Evolutionary conservation across 495 filamentous ascomycete species (phyloP), one percentile per base, ranked within the genome.

Genomic region (Venustampulla echinocandica): DNA sequence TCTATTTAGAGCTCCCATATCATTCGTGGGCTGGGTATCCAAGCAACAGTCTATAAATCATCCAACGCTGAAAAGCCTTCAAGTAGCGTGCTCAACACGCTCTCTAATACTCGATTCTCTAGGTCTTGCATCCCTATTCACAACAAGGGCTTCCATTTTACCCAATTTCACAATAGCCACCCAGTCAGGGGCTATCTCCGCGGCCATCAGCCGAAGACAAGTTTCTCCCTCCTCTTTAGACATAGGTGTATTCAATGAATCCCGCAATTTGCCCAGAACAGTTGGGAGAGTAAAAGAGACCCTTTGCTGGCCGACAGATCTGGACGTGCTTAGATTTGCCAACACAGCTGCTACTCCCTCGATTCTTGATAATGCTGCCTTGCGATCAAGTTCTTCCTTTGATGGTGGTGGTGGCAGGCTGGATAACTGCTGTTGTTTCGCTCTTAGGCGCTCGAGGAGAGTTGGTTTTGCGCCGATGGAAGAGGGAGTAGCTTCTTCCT

Each of bases 131-230:
- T 57, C 66, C 41, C 60, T 62, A 53, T 70, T 70, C 1, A 84
- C 60, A 15, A 82, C 76, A 10, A 86, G 71, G 23, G 75, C 77
- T 53, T 75, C 69, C 43, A 74, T 57, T 27, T 66, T 72, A 0
- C 71, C 75, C 34, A 80, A 59, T 44, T 66, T 68, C 28, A 82
- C 65, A 1, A 84, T 54, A 24, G 66, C 58, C 28, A 84, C 52
- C 78, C 81, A 85, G 47, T 75, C 71, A 0, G 82, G 78, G 34
- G 73, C 70, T 19, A 85, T 69, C 64, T 84, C 80, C 0, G 23
- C 39, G 13, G 73, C 75, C 50, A 85, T 54, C 47, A 84, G 40
- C 40, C 66, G 63, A n/a, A 85, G 65, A 51, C 73, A 79, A 14
- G 44, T 53, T 25, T 64, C 62, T 2, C 66, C 79, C 51, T 85